Conservation (phyloP, 129 eudicot genomes). For the Tagetes erecta region DNA sequence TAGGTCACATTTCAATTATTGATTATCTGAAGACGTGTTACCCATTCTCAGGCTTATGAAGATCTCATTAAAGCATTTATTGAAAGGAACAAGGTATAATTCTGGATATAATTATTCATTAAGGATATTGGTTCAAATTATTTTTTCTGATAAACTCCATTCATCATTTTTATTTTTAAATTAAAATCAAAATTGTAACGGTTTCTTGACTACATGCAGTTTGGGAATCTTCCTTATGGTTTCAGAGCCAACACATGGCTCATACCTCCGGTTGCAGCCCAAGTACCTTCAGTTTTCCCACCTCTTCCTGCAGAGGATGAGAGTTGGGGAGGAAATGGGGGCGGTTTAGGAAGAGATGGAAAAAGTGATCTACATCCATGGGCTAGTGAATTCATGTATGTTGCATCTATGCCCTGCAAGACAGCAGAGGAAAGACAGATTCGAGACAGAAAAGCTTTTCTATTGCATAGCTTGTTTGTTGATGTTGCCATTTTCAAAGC, state of each 20-base stretch:
- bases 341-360: constrained; percentile 94
- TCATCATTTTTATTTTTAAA: not conserved
- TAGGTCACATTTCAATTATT: constrained; percentile 16
- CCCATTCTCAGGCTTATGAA: constrained; percentile 76
- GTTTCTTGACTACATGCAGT: constrained; percentile 49
- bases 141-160: not conserved
- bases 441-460: constrained; percentile 94
- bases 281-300: constrained; percentile 73
- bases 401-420: constrained; percentile 95
- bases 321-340: constrained; percentile 98
- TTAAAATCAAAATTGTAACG: constrained; percentile 9
- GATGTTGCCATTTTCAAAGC: constrained; percentile 97
- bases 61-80: constrained; percentile 93
- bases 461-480: constrained; percentile 87
- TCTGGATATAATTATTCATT: constrained; percentile 6
- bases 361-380: constrained; percentile 82
- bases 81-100: constrained; percentile 87
- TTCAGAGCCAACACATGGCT: constrained; percentile 99
- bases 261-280: constrained; percentile 94
- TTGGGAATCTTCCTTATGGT: constrained; percentile 97
- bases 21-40: constrained; percentile 14
- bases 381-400: constrained; percentile 71
- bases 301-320: constrained; percentile 94
- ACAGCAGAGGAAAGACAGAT: constrained; percentile 94
- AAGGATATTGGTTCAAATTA: not conserved